Evolutionary conservation across 352 stramenopile species (phyloP), one percentile per base, ranked within the genome.

Genomic region (Globisporangium emineosum): DNA sequence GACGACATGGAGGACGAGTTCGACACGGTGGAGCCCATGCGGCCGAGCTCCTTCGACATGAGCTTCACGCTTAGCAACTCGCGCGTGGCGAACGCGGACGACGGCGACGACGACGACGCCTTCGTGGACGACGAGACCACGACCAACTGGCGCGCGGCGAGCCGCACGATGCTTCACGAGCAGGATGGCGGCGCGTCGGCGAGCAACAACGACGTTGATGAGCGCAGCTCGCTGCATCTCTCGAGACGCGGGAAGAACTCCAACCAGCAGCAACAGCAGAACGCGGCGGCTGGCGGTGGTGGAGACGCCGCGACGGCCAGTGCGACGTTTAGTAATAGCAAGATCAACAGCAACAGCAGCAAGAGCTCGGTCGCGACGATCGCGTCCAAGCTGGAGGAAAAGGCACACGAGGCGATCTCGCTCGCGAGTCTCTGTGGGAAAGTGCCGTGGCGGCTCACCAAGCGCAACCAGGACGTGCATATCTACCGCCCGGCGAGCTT

Each of bases 1-100:
- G 81, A 93, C 42, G 83, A 89, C 62, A 81, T 93, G 62, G 83
- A 92, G 60, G 78, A 89, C 56, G 77, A 88, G 58, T 91, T 85
- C 51, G 87, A 95, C 69, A 85, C 75, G 2, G 81, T 95, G 15
- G 87, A 93, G 75, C 87, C 87, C 53, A 88, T 93, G 75, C 87
- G 87, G 4, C 76, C 87, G n/a, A 93, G 87, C 66, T 94, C 85
- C 32, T 95, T 95, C 68, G 85, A 95, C 78, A 89, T 91, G 81
- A 91, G 82, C 66, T 93, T 93, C 73, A 91, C 81, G 33, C 81
- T 92, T 9, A 79, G 78, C 61, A 75, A 72, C 71, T 77, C 88
- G 67, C 71, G 74, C 54, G 57, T 75, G 43, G 63, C 64, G 32
- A 61, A 60, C 29, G 59, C 74, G 0, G 60, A 60, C 9, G 66